Percentiles rank a stretch among this genome's conserved stretches.
Evolutionary conservation across 2,329 filamentous ascomycete species (phyloP).

Genomic region (Colletotrichum tropicicola): DNA sequence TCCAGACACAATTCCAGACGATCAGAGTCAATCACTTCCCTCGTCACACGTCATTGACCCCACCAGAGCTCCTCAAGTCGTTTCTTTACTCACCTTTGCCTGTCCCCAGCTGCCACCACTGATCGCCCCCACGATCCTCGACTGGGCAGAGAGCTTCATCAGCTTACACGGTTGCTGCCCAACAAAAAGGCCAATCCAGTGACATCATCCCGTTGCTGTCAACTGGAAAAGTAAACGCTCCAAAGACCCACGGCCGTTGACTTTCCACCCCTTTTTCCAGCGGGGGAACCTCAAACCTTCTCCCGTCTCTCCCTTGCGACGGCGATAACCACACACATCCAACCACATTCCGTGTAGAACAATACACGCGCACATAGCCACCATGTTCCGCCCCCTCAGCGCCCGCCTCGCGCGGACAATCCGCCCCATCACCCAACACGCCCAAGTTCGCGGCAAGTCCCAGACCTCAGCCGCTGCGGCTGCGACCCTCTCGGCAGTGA

Average conservation of each 20-base stretch:
- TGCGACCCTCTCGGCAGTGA: conserved; percentile 28
- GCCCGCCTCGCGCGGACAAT: conserved; percentile 22
- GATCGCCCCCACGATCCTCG: not conserved
- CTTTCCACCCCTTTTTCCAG: not conserved
- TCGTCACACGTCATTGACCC: conserved; percentile 21
- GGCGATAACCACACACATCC: not conserved
- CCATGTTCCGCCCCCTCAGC: conserved; percentile 31
- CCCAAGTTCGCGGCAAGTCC: conserved; percentile 11
- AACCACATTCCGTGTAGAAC: too few species aligned
- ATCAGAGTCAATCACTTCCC: conserved; percentile 15
- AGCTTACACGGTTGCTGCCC: not conserved
- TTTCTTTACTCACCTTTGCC: not conserved
- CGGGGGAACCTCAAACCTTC: not conserved
- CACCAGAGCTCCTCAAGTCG: conserved; percentile 11
- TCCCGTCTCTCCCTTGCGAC: not conserved
- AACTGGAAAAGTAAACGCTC: not conserved
- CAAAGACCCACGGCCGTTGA: not conserved
- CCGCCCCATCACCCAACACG: conserved; percentile 16
- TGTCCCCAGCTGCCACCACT: not conserved
- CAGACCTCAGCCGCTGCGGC: conserved; percentile 31
- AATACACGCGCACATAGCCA: not conserved
- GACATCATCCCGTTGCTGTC: conserved; percentile 17
- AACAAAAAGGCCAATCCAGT: not conserved
- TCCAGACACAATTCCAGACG: conserved; percentile 2
- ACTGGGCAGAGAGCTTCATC: conserved; percentile 3